Conservation (phyloP, 345 rosid species). For the Streptanthus diversifolius region DNA sequence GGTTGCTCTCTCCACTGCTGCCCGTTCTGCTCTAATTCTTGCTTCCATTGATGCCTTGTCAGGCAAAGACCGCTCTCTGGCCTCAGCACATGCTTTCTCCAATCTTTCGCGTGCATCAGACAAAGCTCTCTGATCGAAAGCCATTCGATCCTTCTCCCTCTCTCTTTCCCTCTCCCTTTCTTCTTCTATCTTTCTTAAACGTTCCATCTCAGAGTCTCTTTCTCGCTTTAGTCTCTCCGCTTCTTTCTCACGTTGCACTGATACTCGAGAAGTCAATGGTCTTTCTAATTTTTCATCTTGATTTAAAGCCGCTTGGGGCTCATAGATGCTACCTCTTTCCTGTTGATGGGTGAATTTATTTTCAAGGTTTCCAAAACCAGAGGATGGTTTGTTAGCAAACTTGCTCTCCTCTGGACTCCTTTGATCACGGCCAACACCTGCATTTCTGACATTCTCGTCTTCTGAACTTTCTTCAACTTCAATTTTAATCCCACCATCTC, state of each 20-base stretch:
- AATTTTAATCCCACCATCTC: constrained; percentile 25
- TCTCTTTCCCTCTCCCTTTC: constrained; percentile 90
- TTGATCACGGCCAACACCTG: constrained; percentile 26
- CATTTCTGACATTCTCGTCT: constrained; percentile 24
- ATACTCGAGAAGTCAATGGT: constrained; percentile 39
- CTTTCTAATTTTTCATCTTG: constrained; percentile 39
- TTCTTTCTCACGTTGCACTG: constrained; percentile 45
- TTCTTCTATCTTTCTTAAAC: constrained; percentile 70
- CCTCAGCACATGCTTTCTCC: constrained; percentile 93
- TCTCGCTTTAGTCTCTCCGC: constrained; percentile 57
- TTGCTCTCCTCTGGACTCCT: constrained; percentile 31
- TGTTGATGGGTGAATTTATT: constrained; percentile 32
- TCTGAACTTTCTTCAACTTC: constrained; percentile 37
- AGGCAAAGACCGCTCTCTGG: constrained; percentile 61
- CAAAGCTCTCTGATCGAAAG: constrained; percentile 74
- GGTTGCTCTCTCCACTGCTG: constrained; percentile 89
- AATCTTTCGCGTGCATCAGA: constrained; percentile 89
- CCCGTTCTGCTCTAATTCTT: constrained; percentile 78
- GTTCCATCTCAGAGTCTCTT: constrained; percentile 58
- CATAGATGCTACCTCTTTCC: constrained; percentile 34
- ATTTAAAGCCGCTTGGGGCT: constrained; percentile 24
- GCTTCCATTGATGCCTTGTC: constrained; percentile 57
- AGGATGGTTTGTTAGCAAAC: constrained; percentile 20
- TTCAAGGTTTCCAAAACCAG: constrained; percentile 36
- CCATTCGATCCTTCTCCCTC: constrained; percentile 95